Evolutionary conservation across 2,329 filamentous ascomycete genomes (phyloP), one percentile per base, ranked within the genome.

Genomic region (Huntiella bhutanensis): DNA sequence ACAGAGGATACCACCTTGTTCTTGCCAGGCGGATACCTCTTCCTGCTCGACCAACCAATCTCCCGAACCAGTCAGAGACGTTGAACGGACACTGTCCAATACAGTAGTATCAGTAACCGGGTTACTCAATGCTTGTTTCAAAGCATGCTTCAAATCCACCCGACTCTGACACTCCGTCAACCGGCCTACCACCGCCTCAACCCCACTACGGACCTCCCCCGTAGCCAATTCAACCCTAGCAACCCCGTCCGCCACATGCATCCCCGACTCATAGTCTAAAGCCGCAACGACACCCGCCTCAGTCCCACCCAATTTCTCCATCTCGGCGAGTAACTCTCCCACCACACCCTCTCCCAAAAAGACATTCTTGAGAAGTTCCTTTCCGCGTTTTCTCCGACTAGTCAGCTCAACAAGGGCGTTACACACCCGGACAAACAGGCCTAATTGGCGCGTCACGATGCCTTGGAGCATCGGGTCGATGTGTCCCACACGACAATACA

Each of bases 401-500:
- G n/a, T 16, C 11, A 45, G 17, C 7, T 38, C 28, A 40, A 45
- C 34, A 11, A 39, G 15, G 8, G 41, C 11, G 6, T 38, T 19
- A 13, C 46, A 47, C 13, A 47, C 38, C 10, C 35, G 35, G 10
- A 43, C 41, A 17, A 47, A 47, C 4, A 47, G 40, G 5, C 33
- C 16, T 13, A 47, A 13, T 7, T 47, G 41, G 12, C 33, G 33
- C n/a, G 39, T 16, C 2, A 35, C 46, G 22, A 47, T 47, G 12
- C 37, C 12, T 15, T 32, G 40, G n/a, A 47, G 17, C 7, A 43
- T 11, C 4, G 40, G 40, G 22, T 43, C 40, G 5, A 47, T 39
- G 8, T 16, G 28, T 6, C 6, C 15, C 17, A 16, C 35, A 2
- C 17, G 6, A 32, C 32, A 22, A 35, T 47, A 43, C 12, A 19